Evolutionary conservation across 78 protist genomes (phyloP).

Genomic region (Ministeria vibrans): DNA sequence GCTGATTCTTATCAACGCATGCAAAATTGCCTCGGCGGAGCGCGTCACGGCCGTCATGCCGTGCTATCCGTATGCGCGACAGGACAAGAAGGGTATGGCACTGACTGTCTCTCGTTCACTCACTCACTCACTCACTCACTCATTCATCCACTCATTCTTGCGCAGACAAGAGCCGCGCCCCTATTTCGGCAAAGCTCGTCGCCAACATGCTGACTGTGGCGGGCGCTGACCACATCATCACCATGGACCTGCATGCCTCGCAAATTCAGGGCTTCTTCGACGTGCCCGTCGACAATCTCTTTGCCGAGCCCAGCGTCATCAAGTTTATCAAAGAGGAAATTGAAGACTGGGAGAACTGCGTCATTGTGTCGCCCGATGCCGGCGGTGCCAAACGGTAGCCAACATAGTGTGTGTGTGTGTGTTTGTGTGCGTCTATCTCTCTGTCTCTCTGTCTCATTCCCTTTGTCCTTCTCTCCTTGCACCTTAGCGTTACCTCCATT

Average conservation of each 20-base stretch:
- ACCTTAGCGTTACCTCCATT: conserved; percentile 42
- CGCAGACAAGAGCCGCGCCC: conserved; percentile 72
- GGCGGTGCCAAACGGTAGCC: conserved; percentile 67
- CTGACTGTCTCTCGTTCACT: not conserved
- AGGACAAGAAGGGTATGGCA: conserved; percentile 10
- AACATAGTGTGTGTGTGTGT: not conserved
- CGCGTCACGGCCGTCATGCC: conserved; percentile 70
- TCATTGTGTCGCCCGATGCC: conserved; percentile 77
- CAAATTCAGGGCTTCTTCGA: conserved; percentile 65
- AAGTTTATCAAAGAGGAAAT: conserved; percentile 54
- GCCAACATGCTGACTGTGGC: conserved; percentile 73
- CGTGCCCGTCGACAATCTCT: conserved; percentile 78
- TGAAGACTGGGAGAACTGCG: conserved; percentile 22
- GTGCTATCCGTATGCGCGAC: not conserved
- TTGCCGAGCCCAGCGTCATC: conserved; percentile 66
- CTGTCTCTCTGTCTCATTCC: not conserved
- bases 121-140: not conserved
- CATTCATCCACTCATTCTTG: not conserved
- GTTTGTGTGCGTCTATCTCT: not conserved
- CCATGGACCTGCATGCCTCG: conserved; percentile 76
- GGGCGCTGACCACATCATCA: conserved; percentile 79
- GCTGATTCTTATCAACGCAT: conserved; percentile 73
- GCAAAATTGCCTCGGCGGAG: conserved; percentile 66
- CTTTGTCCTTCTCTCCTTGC: not conserved
- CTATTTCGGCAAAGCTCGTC: conserved; percentile 75